Evolutionary conservation across 1,139 yeast species (phyloP), one percentile per base, ranked within the genome.

Genomic region (Pichia sp.): DNA sequence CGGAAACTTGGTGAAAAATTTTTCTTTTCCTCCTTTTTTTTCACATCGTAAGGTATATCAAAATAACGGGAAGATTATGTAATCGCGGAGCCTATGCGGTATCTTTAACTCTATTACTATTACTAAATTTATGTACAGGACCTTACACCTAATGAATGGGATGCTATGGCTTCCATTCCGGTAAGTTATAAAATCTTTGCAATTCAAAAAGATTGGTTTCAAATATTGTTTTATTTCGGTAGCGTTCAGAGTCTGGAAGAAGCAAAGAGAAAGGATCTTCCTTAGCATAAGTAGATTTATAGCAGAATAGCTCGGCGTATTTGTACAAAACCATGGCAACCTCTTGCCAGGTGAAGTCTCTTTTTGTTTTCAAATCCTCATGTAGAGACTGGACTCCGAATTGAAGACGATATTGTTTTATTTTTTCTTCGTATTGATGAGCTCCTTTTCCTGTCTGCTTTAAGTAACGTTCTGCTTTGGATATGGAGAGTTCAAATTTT

Each of bases 321-420:
- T 56, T 51, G 23, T 60, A 50, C 3, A 66, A 34, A 5, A 59
- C 40, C 10, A 57, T 49, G 7, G 68, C 62, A 16, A 58, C 66
- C 56, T 65, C 67, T 58, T 65, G 62, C 68, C 69, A 66, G 34
- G 60, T 57, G 44, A 61, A 54, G 7, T 52, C 54, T 13, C 51
- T 45, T 15, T 52, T 52, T 2, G 58, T 32, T 19, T 54, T 53
- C 16, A 59, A 29, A 16, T 57, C 54, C 8, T 59, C 45, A 2
- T 47, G 36, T 15, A 62, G 44, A 5, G 65, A 58, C 7, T 55
- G 47, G 2, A 63, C 46, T 4, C 67, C 68, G 46, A 61, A 57
- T 5, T 57, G 55, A 41, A 49, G 49, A 23, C 55, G 52, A 45
- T 56, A 56, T 2, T 32, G 10, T 11, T 38, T 26, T 7, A 54